Evolutionary conservation across 176 grass and related monocot species (phyloP), one percentile per base, ranked within the genome.

Genomic region (Poa pratensis): DNA sequence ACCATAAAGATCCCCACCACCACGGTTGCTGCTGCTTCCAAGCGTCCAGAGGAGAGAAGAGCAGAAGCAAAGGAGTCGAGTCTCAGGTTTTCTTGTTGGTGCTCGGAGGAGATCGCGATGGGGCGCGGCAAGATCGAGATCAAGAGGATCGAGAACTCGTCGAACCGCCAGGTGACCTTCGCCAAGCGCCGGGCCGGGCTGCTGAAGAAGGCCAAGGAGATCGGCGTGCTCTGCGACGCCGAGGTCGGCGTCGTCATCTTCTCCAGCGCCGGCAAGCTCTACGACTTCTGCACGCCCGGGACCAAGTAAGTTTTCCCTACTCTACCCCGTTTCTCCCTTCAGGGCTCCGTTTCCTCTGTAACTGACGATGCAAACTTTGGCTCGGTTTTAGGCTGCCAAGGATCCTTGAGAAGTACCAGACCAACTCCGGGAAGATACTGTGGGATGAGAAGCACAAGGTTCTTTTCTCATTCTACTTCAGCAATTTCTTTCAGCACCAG

Each of bases 361-460:
- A 57, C 48, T 62, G 20, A 64, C 16, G 17, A 10, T 14, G 13
- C 62, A 86, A 82, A 19, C 43, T 82, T n/a, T 26, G 70, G 67
- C 43, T 20, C 32, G 68, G 17, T 68, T 65, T 27, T 32, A 99
- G 96, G 88, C 67, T 99, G 76, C 85, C 93, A 3, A 87, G 88
- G 85, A 87, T 96, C 58, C 82, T 96, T 88, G 93, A 99, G 90
- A 99, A 94, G 82, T 99, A 99, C 88, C 96, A 99, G 85, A 87
- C 90, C 83, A 94, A 96, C 89, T 99, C 96, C 18, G 96, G 96
- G 30, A 92, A 86, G 84, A 99, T 96, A 66, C 90, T 96, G 19
- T 96, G 96, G 93, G 96, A 92, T 77, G 91, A 92, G 64, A 96
- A 94, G 88, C 96, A 99, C 79, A 94, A 99, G 96, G 96, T 96